A percentile compares a stretch with the other conserved stretches of the same genome.
These are phyloP conservation scores for Lactarius quietus DNA, from an alignment of 768 basidiomycete species.

Conservation along the genomic window DNA sequence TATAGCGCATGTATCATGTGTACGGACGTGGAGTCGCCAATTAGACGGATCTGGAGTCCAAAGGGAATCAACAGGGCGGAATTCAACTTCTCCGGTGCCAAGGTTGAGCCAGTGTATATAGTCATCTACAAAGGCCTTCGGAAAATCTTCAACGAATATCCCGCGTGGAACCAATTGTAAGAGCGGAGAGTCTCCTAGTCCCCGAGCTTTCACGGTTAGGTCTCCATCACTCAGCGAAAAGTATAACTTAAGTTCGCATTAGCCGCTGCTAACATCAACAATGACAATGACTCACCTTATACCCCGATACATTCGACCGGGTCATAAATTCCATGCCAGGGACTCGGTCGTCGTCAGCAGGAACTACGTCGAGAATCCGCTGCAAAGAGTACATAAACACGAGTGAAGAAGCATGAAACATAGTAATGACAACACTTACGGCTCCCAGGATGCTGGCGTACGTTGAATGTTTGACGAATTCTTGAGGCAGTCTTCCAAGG, in stretches of 20 bases:
- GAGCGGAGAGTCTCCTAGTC: neutral
- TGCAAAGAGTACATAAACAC: neutral
- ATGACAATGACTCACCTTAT: neutral
- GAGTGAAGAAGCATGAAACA: neutral
- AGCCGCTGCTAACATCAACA: neutral
- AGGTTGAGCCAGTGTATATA: constrained; percentile 36
- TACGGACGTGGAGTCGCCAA: neutral
- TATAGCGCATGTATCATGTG: neutral
- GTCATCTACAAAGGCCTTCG: constrained; percentile 26
- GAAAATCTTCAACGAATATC: constrained; percentile 33
- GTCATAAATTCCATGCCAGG: constrained; percentile 14
- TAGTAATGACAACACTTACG: neutral
- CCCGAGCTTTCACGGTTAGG: neutral
- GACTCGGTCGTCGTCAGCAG: neutral
- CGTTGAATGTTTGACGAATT: neutral
- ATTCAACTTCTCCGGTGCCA: constrained; percentile 28
- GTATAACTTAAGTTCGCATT: neutral
- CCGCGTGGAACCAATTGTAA: constrained; percentile 35
- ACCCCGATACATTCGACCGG: neutral
- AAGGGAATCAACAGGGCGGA: constrained; percentile 16
- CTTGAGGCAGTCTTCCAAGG: constrained; percentile 4
- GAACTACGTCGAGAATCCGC: constrained; percentile 6
- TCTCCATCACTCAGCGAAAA: neutral
- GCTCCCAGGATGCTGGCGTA: constrained; percentile 3
- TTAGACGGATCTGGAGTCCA: constrained; percentile 29